These are phyloP conservation scores for Ogataea degrootiae DNA, from an alignment of 805 yeast species.

Conservation along the genomic window DNA sequence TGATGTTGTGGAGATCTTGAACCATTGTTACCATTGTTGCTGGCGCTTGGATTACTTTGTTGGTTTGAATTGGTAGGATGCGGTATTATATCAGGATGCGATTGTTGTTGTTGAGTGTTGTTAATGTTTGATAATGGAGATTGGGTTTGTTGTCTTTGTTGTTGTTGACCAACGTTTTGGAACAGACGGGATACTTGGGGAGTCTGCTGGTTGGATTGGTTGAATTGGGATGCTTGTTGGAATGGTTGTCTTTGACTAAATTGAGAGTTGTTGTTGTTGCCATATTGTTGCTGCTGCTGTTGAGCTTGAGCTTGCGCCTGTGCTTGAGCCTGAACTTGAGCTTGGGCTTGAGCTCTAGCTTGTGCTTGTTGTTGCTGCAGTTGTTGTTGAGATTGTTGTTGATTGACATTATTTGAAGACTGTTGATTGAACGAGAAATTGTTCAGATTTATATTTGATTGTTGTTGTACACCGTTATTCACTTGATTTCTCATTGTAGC, in stretches of 20 bases:
- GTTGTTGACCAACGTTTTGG: conserved; percentile 10
- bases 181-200: conserved; percentile 13
- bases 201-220: neutral
- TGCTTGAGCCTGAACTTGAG: conserved; percentile 30
- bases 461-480: conserved; percentile 10
- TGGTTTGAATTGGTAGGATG: neutral
- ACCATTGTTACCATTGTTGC: conserved; percentile 14
- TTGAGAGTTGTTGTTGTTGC: neutral
- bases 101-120: conserved; percentile 8
- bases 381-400: conserved; percentile 11
- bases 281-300: conserved; percentile 4
- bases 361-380: conserved; percentile 9
- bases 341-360: conserved; percentile 23
- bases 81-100: neutral
- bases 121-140: conserved; percentile 15
- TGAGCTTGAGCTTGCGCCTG: conserved; percentile 21
- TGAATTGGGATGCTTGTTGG: conserved; percentile 1
- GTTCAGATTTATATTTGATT: conserved; percentile 7
- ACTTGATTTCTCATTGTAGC: too few relatives aligned
- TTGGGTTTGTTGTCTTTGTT: conserved; percentile 14
- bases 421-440: conserved; percentile 22
- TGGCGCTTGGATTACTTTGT: conserved; percentile 3
- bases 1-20: conserved; percentile 20
- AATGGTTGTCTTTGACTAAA: neutral
- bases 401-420: conserved; percentile 13